Evolutionary conservation across 148 eudicot species (phyloP).

Genomic region (Bassia scoparia): DNA sequence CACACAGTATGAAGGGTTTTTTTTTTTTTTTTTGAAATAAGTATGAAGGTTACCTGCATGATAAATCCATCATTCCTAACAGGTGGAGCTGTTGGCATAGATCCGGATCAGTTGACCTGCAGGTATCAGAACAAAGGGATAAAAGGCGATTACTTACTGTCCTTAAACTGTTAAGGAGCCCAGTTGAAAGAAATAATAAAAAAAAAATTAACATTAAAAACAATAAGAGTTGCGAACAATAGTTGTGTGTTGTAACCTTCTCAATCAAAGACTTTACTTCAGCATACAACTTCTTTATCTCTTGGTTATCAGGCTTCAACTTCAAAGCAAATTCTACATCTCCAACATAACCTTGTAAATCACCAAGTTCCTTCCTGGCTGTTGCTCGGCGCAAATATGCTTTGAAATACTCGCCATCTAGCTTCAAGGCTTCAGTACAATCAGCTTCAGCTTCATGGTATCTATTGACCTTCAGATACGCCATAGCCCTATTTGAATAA

Average conservation of each 20-base stretch:
- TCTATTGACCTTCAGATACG: slow-evolving; percentile 68
- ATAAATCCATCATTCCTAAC: background rate
- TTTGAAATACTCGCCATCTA: slow-evolving; percentile 81
- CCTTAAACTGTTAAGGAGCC: background rate
- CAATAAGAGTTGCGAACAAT: background rate
- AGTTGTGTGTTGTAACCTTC: slow-evolving; percentile 35
- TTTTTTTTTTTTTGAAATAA: no score
- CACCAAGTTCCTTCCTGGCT: slow-evolving; percentile 77
- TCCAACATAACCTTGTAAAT: slow-evolving; percentile 60
- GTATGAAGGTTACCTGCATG: background rate
- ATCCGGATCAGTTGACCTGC: background rate
- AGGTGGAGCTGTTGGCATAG: background rate
- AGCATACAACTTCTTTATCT: slow-evolving; percentile 58
- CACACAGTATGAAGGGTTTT: background rate
- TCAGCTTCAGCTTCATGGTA: slow-evolving; percentile 83
- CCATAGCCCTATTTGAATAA: slow-evolving; percentile 92
- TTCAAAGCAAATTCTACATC: slow-evolving; percentile 83
- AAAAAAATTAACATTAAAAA: background rate
- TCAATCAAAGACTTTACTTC: slow-evolving; percentile 61
- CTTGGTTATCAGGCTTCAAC: slow-evolving; percentile 74
- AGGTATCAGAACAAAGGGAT: background rate
- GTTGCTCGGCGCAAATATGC: slow-evolving; percentile 82
- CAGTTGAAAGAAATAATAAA: background rate
- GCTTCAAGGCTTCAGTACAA: slow-evolving; percentile 79
- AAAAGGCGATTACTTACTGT: background rate